A percentile compares a stretch with the other conserved stretches of the same genome.
phyloP scores from a whole-genome alignment of 169 alveolate genomes.

The Amoebophrya sp. region DNA sequence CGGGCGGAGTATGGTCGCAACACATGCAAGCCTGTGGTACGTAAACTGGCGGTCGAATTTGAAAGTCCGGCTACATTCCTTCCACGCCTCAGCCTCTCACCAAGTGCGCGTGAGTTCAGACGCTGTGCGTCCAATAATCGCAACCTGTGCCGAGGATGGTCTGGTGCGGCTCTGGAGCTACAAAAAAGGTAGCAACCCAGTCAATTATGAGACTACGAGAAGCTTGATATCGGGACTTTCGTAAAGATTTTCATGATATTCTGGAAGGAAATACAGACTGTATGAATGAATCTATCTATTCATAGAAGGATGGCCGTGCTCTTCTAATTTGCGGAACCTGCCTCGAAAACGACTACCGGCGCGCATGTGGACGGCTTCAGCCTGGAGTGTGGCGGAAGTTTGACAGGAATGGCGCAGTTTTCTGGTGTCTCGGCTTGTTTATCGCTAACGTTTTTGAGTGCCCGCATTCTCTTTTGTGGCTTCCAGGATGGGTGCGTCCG shows the following conservation, averaged over 20 bases:
- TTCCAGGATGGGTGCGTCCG: slow-evolving; percentile 16
- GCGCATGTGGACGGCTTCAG: not conserved
- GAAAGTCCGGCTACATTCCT: not conserved
- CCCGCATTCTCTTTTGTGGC: not conserved
- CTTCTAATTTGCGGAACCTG: not conserved
- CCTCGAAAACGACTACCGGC: not conserved
- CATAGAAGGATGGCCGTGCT: too few species aligned
- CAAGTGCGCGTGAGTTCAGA: too few species aligned
- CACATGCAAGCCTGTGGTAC: not conserved
- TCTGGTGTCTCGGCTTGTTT: not conserved
- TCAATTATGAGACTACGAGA: too few species aligned
- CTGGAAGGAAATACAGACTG: too few species aligned
- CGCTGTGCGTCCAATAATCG: not conserved
- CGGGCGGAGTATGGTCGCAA: not conserved
- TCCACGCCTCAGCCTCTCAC: too few species aligned
- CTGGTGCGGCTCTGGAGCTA: not conserved
- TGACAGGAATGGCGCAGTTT: not conserved
- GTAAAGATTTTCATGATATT: too few species aligned
- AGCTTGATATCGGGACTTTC: too few species aligned
- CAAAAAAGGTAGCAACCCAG: not conserved
- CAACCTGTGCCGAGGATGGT: not conserved
- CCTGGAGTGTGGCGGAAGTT: not conserved
- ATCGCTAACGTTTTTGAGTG: not conserved
- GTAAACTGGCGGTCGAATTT: not conserved
- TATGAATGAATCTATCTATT: too few species aligned